phyloP scores from a whole-genome alignment of 2,329 filamentous ascomycete species.

The Magnaporthales sp. region DNA sequence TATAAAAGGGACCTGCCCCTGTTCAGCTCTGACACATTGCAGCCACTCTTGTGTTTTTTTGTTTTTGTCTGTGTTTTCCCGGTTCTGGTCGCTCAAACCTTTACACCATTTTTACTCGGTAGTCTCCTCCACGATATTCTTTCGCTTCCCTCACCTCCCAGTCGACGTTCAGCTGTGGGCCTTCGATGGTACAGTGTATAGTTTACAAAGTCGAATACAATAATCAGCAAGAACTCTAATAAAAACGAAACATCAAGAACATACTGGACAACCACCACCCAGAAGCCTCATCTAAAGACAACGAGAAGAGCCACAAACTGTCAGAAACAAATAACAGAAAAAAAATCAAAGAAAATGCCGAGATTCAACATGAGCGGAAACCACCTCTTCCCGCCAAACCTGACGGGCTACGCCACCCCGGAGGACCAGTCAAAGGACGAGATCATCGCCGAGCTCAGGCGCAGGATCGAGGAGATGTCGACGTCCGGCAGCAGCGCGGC shows the following conservation, averaged over 20 bases:
- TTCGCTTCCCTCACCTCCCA: not conserved
- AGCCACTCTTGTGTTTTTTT: not conserved
- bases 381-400: not conserved
- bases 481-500: constrained; percentile 1
- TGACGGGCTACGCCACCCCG: not conserved
- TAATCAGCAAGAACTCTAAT: not conserved
- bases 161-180: not conserved
- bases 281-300: not conserved
- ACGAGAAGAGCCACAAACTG: not conserved
- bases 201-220: not conserved
- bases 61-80: not conserved
- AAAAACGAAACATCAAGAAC: not conserved
- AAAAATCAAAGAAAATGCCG: not conserved
- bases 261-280: not conserved
- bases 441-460: constrained; percentile 12
- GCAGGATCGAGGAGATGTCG: constrained; percentile 6
- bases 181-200: not conserved
- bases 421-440: constrained; percentile 8
- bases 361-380: not conserved
- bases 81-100: no score
- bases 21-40: not conserved
- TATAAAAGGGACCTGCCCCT: not conserved
- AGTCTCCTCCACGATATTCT: not conserved
- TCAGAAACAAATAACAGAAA: no score
- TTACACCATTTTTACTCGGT: not conserved